A percentile compares a stretch with the other conserved stretches of the same genome.
Conservation (phyloP, 768 basidiomycete genomes). For the Trametes coccinea region DNA sequence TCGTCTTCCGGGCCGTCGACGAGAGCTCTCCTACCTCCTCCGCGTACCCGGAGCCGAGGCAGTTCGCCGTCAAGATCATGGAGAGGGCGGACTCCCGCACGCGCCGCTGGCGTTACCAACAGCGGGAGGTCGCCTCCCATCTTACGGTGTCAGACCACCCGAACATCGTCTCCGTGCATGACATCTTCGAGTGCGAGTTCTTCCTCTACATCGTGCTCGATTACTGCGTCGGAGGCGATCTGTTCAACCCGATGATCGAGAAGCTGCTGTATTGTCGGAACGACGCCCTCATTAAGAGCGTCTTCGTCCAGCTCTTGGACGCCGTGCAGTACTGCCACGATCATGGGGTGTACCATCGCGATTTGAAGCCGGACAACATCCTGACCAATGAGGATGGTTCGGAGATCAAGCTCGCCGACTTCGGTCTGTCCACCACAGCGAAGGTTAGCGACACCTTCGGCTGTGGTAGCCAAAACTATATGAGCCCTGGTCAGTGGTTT, state of each 20-base stretch:
- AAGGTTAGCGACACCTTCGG: conserved; percentile 23
- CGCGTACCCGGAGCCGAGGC: conserved; percentile 11
- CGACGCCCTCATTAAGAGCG: conserved; percentile 45
- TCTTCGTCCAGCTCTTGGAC: conserved; percentile 58
- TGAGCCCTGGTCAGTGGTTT: conserved; percentile 30
- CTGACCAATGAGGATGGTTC: conserved; percentile 42
- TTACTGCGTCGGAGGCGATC: conserved; percentile 42
- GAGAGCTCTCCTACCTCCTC: conserved; percentile 14
- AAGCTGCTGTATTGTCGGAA: conserved; percentile 39
- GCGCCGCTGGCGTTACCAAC: conserved; percentile 22
- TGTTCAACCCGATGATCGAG: conserved; percentile 47
- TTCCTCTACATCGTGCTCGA: conserved; percentile 73
- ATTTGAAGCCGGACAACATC: conserved; percentile 58
- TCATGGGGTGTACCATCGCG: conserved; percentile 54
- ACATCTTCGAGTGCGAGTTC: conserved; percentile 58
- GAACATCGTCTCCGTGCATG: conserved; percentile 70
- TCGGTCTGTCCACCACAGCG: conserved; percentile 32
- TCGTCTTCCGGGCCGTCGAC: conserved; percentile 31
- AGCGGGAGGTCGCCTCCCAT: conserved; percentile 67
- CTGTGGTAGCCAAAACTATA: conserved; percentile 28
- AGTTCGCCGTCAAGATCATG: conserved; percentile 31
- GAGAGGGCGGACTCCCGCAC: conserved; percentile 20
- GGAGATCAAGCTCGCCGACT: conserved; percentile 48
- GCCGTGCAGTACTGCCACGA: conserved; percentile 53
- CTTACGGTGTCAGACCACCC: conserved; percentile 53